A percentile compares a stretch with the other conserved stretches of the same genome.
These are phyloP conservation scores for Teratosphaeria viscida DNA, from an alignment of 2,329 filamentous ascomycete species.

Conservation along the genomic window DNA sequence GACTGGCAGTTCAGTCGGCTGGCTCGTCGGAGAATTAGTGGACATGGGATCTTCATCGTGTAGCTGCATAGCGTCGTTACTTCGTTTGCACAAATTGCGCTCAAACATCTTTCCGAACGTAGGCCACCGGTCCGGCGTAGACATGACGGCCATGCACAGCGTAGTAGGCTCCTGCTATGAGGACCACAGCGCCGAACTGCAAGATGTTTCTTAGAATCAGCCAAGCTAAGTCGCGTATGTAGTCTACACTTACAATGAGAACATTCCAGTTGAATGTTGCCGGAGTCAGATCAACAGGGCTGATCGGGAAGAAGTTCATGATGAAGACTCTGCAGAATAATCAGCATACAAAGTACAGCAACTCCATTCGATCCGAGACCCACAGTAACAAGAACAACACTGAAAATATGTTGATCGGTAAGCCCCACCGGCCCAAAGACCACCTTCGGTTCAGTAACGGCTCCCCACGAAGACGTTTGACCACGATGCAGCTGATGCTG, in stretches of 20 bases:
- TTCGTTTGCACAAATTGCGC: neutral
- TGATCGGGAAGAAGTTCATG: constrained; percentile 40
- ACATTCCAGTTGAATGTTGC: constrained; percentile 38
- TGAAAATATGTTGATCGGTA: constrained; percentile 28
- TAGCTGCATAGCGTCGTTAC: neutral
- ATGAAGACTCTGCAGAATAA: constrained; percentile 27
- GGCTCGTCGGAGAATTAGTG: too few relatives aligned
- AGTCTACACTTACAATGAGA: constrained; percentile 11
- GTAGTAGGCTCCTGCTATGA: constrained; percentile 33
- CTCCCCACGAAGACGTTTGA: constrained; percentile 25
- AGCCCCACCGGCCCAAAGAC: constrained; percentile 30
- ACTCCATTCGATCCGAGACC: neutral
- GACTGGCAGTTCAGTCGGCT: too few relatives aligned
- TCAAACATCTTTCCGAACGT: neutral
- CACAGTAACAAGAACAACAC: constrained; percentile 33
- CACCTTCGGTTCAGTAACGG: constrained; percentile 28
- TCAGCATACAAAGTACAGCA: neutral
- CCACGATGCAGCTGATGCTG: constrained; percentile 26
- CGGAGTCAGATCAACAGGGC: constrained; percentile 22
- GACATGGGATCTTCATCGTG: too few relatives aligned
- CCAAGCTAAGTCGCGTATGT: neutral
- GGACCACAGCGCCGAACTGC: constrained; percentile 30
- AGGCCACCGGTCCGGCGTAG: constrained; percentile 12
- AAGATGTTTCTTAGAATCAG: constrained; percentile 13
- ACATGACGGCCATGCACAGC: constrained; percentile 19